Evolutionary conservation across 345 rosid species (phyloP).

Genomic region (Citrus unshiu): DNA sequence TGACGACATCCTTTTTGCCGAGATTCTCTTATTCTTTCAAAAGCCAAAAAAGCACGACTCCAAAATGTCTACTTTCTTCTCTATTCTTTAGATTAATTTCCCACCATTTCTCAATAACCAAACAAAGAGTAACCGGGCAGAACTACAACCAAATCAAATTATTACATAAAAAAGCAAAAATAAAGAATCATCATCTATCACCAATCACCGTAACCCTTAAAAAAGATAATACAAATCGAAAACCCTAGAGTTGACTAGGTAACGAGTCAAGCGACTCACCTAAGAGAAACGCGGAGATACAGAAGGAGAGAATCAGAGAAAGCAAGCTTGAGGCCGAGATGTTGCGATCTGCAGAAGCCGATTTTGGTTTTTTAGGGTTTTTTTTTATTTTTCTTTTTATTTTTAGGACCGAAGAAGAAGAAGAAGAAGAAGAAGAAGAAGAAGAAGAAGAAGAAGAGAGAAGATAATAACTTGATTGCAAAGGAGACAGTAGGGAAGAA

Average conservation of each 20-base stretch:
- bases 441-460: background rate
- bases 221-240: background rate
- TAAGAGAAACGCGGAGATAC: background rate
- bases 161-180: background rate
- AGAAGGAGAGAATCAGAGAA: constrained; percentile 9
- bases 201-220: background rate
- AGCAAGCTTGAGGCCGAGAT: background rate
- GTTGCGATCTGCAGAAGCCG: constrained; percentile 29
- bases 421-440: no score
- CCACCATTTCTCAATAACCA: constrained; percentile 23
- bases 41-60: background rate
- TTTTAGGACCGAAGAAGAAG: background rate
- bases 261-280: constrained; percentile 35
- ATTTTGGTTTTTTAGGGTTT: background rate
- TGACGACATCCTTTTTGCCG: background rate
- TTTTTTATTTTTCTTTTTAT: background rate
- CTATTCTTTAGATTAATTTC: constrained; percentile 1
- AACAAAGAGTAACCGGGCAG: background rate
- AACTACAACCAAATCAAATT: background rate
- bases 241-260: constrained; percentile 42
- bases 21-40: background rate
- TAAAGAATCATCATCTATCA: constrained; percentile 4
- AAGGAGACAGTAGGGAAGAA: constrained; percentile 20
- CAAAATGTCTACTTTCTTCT: no score
- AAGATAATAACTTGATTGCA: constrained; percentile 14